Percentiles rank a stretch among this genome's conserved stretches.
Evolutionary conservation across 2,329 filamentous ascomycete species (phyloP).

Genomic region (Zasmidium angulare): DNA sequence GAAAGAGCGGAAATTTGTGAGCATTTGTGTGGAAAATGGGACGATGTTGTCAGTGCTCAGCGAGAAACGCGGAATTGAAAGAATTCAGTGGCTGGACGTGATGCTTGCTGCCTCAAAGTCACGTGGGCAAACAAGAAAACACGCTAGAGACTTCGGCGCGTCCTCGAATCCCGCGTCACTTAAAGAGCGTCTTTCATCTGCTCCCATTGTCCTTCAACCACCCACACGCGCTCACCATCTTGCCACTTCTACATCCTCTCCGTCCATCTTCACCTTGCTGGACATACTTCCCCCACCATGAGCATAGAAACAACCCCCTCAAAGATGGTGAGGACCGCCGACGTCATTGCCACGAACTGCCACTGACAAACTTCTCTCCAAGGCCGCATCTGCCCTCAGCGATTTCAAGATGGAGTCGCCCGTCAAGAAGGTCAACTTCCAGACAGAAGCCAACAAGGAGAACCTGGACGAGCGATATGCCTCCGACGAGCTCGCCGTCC

Average conservation of each 20-base stretch:
- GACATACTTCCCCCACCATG: constrained; percentile 30
- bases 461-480: constrained; percentile 58
- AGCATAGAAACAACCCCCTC: constrained; percentile 72
- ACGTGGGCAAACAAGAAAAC: not conserved
- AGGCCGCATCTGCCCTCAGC: constrained; percentile 86
- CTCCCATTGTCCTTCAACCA: constrained; percentile 10
- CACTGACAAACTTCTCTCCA: constrained; percentile 38
- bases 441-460: constrained; percentile 71
- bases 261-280: constrained; percentile 9
- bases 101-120: not conserved
- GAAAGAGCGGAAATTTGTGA: too few species aligned
- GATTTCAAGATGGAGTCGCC: constrained; percentile 91
- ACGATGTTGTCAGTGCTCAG: not conserved
- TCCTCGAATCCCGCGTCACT: constrained; percentile 6
- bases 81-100: not conserved
- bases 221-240: constrained; percentile 10
- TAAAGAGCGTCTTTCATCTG: constrained; percentile 10
- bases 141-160: not conserved
- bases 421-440: constrained; percentile 84
- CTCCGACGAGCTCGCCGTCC: constrained; percentile 58
- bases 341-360: constrained; percentile 39
- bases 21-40: not conserved
- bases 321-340: constrained; percentile 62
- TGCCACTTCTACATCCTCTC: constrained; percentile 11
- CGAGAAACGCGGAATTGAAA: not conserved